Evolutionary conservation across 139 green algal genomes (phyloP).

Genomic region (Chlorella vulgaris): DNA sequence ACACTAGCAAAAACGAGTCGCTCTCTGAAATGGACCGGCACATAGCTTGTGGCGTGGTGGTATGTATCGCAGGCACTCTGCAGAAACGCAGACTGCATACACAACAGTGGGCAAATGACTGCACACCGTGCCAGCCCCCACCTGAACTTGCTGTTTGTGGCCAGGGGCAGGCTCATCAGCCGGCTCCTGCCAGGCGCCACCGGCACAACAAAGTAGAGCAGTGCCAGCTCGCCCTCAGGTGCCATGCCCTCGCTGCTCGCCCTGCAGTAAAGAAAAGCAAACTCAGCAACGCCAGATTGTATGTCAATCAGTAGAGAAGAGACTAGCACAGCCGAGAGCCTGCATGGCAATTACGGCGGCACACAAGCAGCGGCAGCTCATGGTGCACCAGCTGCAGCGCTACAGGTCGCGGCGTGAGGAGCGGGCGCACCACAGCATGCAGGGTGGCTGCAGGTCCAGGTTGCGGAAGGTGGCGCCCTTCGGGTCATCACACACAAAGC

Average conservation of each 20-base stretch:
- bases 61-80: too few species aligned
- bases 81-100: too few species aligned
- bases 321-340: too few species aligned
- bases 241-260: slow-evolving; percentile 11
- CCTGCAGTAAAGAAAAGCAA: neutral
- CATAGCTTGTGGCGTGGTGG: too few species aligned
- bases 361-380: neutral
- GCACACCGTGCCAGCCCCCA: neutral
- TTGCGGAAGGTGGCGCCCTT: slow-evolving; percentile 16
- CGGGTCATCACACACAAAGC: neutral
- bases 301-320: too few species aligned
- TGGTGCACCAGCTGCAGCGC: too few species aligned
- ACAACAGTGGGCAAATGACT: neutral
- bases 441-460: slow-evolving; percentile 11
- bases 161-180: slow-evolving; percentile 6
- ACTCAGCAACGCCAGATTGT: neutral
- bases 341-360: too few species aligned
- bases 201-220: slow-evolving; percentile 20
- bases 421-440: slow-evolving; percentile 15
- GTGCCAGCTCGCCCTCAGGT: slow-evolving; percentile 5
- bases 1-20: neutral
- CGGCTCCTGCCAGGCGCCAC: slow-evolving; percentile 14
- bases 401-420: neutral
- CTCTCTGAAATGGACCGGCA: neutral
- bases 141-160: slow-evolving; percentile 16